Base-by-base conservation (phyloP, 495 filamentous ascomycete genomes). In the Elaphomyces granulatus region DNA sequence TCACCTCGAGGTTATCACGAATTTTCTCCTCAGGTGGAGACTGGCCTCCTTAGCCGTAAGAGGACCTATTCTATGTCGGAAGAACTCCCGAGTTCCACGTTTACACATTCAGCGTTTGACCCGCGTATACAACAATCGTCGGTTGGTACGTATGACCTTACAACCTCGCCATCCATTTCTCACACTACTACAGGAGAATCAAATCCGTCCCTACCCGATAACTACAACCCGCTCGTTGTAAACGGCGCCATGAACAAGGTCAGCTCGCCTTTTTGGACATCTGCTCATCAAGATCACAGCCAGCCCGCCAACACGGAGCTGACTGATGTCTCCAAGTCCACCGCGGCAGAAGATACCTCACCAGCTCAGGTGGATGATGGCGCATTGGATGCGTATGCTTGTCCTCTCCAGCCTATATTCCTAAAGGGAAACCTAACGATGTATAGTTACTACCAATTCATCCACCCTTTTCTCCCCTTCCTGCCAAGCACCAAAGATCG, bases 391-490 rank as follows among this genome's bases (percentile, higher is more conserved):
- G 53, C 54, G 53, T 65, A 58, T 39, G 60, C 66, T 10, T 15
- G 23, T 0, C 8, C 32, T 20, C 21, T 8, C 10, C 8, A 18
- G 32, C 16, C 28, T 30, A 15, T 18, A 20, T n/a, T n/a, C 15
- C 8, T 28, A 38, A 4, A 12, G 0, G 15, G 15, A 19, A 1
- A 15, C 17, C 54, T 64, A 48, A 59, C 42, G 15, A 4, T 8
- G 2, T 39, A 14, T 38, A 86, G 80, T 36, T 87, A 87, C 51
- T 77, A 83, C 39, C 62, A 70, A 15, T 61, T 71, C 20, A 75
- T 92, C 14, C 83, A 92, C 49, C 72, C 75, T 1, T 72, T 75
- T 12, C 77, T 87, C 39, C 86, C 86, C 0, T 60, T 92, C 2
- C 68, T 94, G 12, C 73, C 83, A 1, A 65, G 73, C 46, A 75